Evolutionary conservation across 352 stramenopile species (phyloP).

Genomic region (Phytophthora pluvialis): DNA sequence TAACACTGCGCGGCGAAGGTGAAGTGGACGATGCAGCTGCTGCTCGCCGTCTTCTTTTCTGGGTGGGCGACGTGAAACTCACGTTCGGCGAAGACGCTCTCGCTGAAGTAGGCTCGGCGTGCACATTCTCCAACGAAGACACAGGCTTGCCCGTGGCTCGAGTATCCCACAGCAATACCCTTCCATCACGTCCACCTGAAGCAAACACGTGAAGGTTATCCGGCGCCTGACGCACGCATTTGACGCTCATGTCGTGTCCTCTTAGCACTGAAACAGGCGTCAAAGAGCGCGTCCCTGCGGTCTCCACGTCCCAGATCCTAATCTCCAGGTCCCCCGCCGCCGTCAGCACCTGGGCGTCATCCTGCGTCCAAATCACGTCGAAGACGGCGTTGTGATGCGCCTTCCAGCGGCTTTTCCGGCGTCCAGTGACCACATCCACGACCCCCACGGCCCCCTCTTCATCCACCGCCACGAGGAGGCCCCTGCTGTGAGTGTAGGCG

Average conservation of each 20-base stretch:
- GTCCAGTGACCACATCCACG: slow-evolving; percentile 32
- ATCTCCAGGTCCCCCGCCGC: slow-evolving; percentile 66
- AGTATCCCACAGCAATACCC: slow-evolving; percentile 70
- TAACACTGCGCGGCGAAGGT: slow-evolving; percentile 61
- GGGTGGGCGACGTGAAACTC: slow-evolving; percentile 40
- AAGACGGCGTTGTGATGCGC: slow-evolving; percentile 80
- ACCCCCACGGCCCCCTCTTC: slow-evolving; percentile 65
- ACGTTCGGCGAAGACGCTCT: slow-evolving; percentile 17
- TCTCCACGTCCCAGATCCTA: slow-evolving; percentile 65
- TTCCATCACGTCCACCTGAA: slow-evolving; percentile 66
- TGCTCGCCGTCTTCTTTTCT: slow-evolving; percentile 39
- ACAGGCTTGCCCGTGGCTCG: slow-evolving; percentile 38
- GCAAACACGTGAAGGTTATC: slow-evolving; percentile 48
- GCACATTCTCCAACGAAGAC: slow-evolving; percentile 41
- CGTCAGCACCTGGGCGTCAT: slow-evolving; percentile 58
- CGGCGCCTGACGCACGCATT: slow-evolving; percentile 66
- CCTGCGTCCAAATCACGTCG: slow-evolving; percentile 63
- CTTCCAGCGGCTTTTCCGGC: slow-evolving; percentile 46
- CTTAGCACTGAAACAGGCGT: slow-evolving; percentile 39
- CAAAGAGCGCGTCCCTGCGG: neutral
- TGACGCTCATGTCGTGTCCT: slow-evolving; percentile 79
- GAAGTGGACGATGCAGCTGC: slow-evolving; percentile 22
- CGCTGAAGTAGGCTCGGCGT: slow-evolving; percentile 33
- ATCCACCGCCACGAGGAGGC: slow-evolving; percentile 54
- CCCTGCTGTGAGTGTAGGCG: slow-evolving; percentile 39